Percentiles rank a stretch among this genome's conserved stretches.
These are phyloP conservation scores for Macaranga tanarius DNA, from an alignment of 441 rosid genomes.

Conservation along the genomic window DNA sequence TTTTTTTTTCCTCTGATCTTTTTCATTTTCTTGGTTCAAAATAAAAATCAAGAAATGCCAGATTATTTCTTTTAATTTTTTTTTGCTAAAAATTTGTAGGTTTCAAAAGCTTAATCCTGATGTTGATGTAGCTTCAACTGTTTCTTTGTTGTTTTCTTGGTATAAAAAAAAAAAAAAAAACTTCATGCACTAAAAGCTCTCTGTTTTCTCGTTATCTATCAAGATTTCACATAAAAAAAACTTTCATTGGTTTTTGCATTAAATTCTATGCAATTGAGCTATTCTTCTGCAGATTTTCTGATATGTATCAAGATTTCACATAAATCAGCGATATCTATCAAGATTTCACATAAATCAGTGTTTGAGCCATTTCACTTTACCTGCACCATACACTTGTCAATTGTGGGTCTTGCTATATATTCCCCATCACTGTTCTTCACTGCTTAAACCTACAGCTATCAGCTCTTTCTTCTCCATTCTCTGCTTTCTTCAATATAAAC, in stretches of 20 bases:
- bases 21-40: not conserved
- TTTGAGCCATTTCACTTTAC: not conserved
- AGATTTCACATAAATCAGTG: no score
- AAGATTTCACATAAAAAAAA: no score
- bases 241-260: not conserved
- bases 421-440: not conserved
- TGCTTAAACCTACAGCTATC: not conserved
- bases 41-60: conserved; percentile 16
- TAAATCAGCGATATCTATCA: no score
- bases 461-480: not conserved
- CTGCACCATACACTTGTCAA: conserved; percentile 8
- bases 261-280: no score
- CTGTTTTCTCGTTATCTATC: no score
- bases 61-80: not conserved
- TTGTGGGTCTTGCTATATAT: not conserved
- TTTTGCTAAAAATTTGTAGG: not conserved
- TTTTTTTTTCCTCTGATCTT: no score
- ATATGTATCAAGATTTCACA: no score
- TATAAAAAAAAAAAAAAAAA: no score
- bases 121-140: no score
- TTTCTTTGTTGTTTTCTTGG: no score
- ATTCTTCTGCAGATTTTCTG: no score
- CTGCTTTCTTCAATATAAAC: not conserved
- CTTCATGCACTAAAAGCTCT: not conserved
- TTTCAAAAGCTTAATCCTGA: not conserved